Evolutionary conservation across 2,329 filamentous ascomycete species (phyloP).

Genomic region (Beauveria australis): DNA sequence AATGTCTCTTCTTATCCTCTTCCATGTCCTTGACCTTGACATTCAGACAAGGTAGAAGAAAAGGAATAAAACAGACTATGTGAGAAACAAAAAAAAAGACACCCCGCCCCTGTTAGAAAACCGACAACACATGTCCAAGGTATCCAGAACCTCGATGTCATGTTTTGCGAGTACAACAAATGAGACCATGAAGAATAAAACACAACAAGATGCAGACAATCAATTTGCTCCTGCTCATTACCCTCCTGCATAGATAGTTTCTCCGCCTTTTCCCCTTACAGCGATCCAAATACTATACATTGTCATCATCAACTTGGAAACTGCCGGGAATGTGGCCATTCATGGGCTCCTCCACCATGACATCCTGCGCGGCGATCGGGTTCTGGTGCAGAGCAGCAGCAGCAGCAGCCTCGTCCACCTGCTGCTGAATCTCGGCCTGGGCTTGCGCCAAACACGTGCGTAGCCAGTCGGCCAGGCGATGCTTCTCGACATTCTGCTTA

Average conservation of each 20-base stretch:
- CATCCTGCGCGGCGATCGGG: not conserved
- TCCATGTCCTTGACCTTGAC: not conserved
- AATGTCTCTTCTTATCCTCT: not conserved
- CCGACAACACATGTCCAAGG: not conserved
- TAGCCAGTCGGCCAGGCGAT: constrained; percentile 63
- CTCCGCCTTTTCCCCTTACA: not conserved
- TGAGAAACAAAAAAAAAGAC: not conserved
- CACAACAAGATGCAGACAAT: not conserved
- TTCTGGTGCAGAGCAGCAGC: not conserved
- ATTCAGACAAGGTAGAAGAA: constrained; percentile 3
- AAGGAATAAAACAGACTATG: constrained; percentile 5
- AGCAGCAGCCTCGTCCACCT: constrained; percentile 19
- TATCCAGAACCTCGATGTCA: not conserved
- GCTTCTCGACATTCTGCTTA: constrained; percentile 55
- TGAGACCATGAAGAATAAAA: not conserved
- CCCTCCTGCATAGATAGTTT: not conserved
- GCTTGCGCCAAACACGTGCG: constrained; percentile 30
- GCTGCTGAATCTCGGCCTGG: constrained; percentile 25
- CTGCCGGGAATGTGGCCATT: constrained; percentile 10
- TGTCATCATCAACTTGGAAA: constrained; percentile 2
- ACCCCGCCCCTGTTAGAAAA: not conserved
- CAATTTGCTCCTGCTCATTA: not conserved
- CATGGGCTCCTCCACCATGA: constrained; percentile 6
- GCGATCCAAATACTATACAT: not conserved
- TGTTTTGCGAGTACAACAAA: no score